Percentiles rank a stretch among this genome's conserved stretches.
These are phyloP conservation scores for Beauveria sp. DNA, from an alignment of 2,329 filamentous ascomycete genomes.

Conservation along the genomic window DNA sequence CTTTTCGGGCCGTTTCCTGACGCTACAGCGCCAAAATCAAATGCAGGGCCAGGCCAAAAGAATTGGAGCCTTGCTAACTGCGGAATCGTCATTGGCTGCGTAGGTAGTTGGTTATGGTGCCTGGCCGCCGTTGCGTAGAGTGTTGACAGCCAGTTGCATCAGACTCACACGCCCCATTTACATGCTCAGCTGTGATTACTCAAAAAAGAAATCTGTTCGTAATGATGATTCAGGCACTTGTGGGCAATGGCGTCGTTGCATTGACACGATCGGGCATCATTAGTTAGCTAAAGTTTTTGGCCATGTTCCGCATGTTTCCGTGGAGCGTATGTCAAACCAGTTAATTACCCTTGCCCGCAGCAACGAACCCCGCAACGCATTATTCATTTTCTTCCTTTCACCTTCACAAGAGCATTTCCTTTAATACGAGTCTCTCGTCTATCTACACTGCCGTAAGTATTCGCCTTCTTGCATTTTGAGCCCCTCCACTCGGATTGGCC, in stretches of 20 bases:
- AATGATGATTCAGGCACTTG: not conserved
- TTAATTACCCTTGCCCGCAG: not conserved
- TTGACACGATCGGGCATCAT: not conserved
- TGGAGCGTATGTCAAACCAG: slow-evolving; percentile 1
- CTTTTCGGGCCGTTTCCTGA: not conserved
- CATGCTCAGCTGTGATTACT: not conserved
- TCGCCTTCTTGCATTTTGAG: not conserved
- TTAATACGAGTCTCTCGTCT: not conserved
- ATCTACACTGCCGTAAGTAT: not conserved
- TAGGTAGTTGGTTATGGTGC: not conserved
- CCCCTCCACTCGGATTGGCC: not conserved
- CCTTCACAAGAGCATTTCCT: not conserved
- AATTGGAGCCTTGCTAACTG: not conserved
- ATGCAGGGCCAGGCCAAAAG: not conserved
- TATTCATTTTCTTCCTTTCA: not conserved
- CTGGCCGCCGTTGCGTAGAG: not conserved
- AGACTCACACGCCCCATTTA: too few relatives aligned
- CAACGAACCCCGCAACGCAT: not conserved
- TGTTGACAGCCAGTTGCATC: not conserved
- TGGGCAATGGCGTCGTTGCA: not conserved
- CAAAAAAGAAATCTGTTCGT: not conserved
- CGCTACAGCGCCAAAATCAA: not conserved
- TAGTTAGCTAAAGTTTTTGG: slow-evolving; percentile 5
- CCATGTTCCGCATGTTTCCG: slow-evolving; percentile 11
- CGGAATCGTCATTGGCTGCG: not conserved